Conservation (phyloP, 805 yeast species). For the Wickerhamiella kurtzmanii region DNA sequence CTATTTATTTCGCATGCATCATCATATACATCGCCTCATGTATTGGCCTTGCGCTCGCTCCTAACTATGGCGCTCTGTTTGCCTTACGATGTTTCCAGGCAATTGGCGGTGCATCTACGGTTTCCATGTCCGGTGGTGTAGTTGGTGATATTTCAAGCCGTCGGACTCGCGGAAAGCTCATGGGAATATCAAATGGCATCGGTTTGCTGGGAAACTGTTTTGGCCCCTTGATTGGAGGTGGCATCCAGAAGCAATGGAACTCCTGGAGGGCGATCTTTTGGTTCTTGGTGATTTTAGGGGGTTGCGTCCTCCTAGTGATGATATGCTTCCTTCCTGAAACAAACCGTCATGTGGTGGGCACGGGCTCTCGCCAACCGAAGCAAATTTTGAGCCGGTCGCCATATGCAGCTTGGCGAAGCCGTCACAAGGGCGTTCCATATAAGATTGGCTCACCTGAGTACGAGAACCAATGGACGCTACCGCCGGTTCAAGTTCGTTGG, state of each 20-base stretch:
- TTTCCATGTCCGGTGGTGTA: conserved; percentile 56
- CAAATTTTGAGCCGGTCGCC: conserved; percentile 18
- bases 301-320: conserved; percentile 26
- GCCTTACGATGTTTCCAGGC: conserved; percentile 67
- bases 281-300: conserved; percentile 57
- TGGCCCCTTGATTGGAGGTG: conserved; percentile 59
- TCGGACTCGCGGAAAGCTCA: conserved; percentile 53
- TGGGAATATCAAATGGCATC: conserved; percentile 52
- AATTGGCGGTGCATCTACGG: conserved; percentile 59
- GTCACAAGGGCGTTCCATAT: conserved; percentile 17
- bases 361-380: conserved; percentile 44
- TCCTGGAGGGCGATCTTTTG: conserved; percentile 54
- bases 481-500: conserved; percentile 10
- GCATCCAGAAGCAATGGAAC: conserved; percentile 33
- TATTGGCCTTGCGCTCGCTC: conserved; percentile 49
- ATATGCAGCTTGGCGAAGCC: conserved; percentile 15
- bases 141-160: conserved; percentile 61
- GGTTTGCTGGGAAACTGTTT: conserved; percentile 62
- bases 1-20: conserved; percentile 44
- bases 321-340: conserved; percentile 58
- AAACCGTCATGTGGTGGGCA: conserved; percentile 55
- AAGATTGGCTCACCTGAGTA: conserved; percentile 12
- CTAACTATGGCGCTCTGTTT: conserved; percentile 47
- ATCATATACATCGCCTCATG: conserved; percentile 45
- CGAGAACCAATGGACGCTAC: conserved; percentile 16